Evolutionary conservation across 2,329 filamentous ascomycete genomes (phyloP).

Genomic region (Gliomastix tumulicola): DNA sequence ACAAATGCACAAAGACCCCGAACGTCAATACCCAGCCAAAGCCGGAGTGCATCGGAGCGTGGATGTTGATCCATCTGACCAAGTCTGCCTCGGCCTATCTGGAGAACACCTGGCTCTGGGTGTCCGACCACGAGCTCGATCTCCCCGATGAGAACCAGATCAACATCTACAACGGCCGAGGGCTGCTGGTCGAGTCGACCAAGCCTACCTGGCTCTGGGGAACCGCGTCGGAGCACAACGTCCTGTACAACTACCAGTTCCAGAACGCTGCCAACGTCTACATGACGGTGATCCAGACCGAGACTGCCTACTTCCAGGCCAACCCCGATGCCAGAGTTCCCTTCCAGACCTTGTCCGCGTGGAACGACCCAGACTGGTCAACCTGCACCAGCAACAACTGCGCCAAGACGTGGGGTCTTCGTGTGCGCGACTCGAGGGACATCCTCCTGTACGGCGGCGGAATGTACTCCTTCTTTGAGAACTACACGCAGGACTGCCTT

Average conservation of each 20-base stretch:
- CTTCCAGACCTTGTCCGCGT: slow-evolving; percentile 1
- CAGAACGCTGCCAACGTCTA: slow-evolving; percentile 34
- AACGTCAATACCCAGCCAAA: slow-evolving; percentile 7
- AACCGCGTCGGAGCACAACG: slow-evolving; percentile 41
- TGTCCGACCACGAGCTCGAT: slow-evolving; percentile 42
- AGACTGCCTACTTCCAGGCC: slow-evolving; percentile 33
- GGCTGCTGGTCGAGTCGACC: slow-evolving; percentile 35
- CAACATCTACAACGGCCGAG: slow-evolving; percentile 33
- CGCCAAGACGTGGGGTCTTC: slow-evolving; percentile 40
- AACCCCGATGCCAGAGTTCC: slow-evolving; percentile 3
- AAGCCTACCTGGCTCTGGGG: slow-evolving; percentile 44
- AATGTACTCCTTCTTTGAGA: slow-evolving; percentile 53
- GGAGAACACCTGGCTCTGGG: slow-evolving; percentile 43
- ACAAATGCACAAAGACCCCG: slow-evolving; percentile 5
- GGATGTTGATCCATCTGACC: slow-evolving; percentile 39
- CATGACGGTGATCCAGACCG: slow-evolving; percentile 34
- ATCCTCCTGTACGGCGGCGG: slow-evolving; percentile 46
- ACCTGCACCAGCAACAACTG: slow-evolving; percentile 9
- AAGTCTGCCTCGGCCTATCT: slow-evolving; percentile 38
- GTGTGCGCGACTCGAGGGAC: slow-evolving; percentile 38
- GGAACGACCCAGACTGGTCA: slow-evolving; percentile 3
- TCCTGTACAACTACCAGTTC: slow-evolving; percentile 47
- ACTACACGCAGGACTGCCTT: slow-evolving; percentile 30
- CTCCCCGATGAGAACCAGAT: slow-evolving; percentile 14
- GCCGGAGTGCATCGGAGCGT: slow-evolving; percentile 33